Conservation (phyloP, 2,329 filamentous ascomycete genomes). For the Fusarium lyarnte region DNA sequence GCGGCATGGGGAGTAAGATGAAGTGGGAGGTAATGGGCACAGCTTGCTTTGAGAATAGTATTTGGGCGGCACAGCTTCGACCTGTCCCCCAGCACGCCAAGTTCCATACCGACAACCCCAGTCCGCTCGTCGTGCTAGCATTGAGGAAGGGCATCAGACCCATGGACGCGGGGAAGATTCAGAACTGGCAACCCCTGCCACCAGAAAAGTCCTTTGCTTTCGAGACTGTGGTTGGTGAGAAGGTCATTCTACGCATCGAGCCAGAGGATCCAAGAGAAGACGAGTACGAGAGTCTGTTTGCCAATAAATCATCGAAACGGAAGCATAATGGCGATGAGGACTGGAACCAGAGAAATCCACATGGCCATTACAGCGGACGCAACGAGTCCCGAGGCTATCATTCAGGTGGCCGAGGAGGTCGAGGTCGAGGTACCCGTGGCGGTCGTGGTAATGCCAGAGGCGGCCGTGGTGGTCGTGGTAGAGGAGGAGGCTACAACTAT, state of each 20-base stretch:
- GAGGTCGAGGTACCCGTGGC: conserved; percentile 50
- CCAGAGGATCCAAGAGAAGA: conserved; percentile 71
- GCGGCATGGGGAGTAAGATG: conserved; percentile 85
- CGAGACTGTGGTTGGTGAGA: conserved; percentile 87
- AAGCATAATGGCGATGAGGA: conserved; percentile 63
- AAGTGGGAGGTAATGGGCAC: conserved; percentile 84
- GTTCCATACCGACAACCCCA: conserved; percentile 81
- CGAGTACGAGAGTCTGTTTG: conserved; percentile 70
- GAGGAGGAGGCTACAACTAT: conserved; percentile 65
- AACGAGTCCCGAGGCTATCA: conserved; percentile 56
- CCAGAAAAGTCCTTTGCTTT: conserved; percentile 78
- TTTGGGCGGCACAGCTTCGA: conserved; percentile 86
- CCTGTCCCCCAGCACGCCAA: conserved; percentile 74
- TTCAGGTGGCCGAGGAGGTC: conserved; percentile 54
- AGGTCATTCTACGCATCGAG: conserved; percentile 83
- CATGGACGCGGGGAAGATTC: conserved; percentile 82
- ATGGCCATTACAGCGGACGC: conserved; percentile 50
- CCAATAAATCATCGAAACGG: conserved; percentile 69
- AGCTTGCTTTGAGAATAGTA: conserved; percentile 77
- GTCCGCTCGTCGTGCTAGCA: conserved; percentile 84
- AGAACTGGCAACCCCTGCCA: conserved; percentile 82
- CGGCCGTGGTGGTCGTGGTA: conserved; percentile 56
- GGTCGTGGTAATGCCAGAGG: conserved; percentile 51
- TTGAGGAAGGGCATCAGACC: conserved; percentile 79
- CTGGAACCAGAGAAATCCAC: conserved; percentile 46